Conservation (phyloP, 2,329 filamentous ascomycete genomes). For the Cryphonectria parasitica region DNA sequence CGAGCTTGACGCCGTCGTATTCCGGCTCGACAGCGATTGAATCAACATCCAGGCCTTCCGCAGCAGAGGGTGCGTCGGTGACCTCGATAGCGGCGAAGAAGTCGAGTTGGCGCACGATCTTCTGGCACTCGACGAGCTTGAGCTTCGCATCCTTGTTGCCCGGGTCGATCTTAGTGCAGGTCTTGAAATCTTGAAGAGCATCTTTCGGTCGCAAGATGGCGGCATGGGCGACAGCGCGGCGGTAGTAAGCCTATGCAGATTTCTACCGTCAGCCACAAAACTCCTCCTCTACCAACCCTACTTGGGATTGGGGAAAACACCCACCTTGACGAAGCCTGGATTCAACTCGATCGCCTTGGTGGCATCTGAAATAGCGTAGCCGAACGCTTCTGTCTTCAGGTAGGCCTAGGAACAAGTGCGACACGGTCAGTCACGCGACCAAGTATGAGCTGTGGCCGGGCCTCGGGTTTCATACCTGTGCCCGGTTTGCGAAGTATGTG, state of each 20-base stretch:
- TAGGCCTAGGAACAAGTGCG: conserved; percentile 64
- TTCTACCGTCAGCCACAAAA: conserved; percentile 19
- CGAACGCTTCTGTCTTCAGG: conserved; percentile 94
- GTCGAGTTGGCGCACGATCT: conserved; percentile 87
- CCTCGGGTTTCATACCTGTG: conserved; percentile 68
- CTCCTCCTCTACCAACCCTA: no score
- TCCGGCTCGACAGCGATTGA: conserved; percentile 78
- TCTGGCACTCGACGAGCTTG: conserved; percentile 91
- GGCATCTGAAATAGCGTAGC: conserved; percentile 88
- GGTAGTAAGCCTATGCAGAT: conserved; percentile 78
- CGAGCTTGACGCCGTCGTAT: conserved; percentile 84
- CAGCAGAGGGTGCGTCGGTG: conserved; percentile 87
- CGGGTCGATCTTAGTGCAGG: conserved; percentile 85
- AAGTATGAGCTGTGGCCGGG: conserved; percentile 31
- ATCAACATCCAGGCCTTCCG: conserved; percentile 87
- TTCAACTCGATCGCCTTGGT: conserved; percentile 91
- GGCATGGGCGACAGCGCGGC: conserved; percentile 87
- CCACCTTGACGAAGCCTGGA: conserved; percentile 83
- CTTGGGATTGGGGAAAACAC: conserved; percentile 28
- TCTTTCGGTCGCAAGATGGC: conserved; percentile 89
- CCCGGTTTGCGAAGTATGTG: conserved; percentile 91
- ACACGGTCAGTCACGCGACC: conserved; percentile 52
- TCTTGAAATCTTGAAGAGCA: conserved; percentile 88
- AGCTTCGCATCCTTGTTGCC: conserved; percentile 87
- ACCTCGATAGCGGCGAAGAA: conserved; percentile 96